A percentile compares a stretch with the other conserved stretches of the same genome.
These are phyloP conservation scores for Ganoderma lingzhi DNA, from an alignment of 1,284 basidiomycete genomes.

Conservation along the genomic window DNA sequence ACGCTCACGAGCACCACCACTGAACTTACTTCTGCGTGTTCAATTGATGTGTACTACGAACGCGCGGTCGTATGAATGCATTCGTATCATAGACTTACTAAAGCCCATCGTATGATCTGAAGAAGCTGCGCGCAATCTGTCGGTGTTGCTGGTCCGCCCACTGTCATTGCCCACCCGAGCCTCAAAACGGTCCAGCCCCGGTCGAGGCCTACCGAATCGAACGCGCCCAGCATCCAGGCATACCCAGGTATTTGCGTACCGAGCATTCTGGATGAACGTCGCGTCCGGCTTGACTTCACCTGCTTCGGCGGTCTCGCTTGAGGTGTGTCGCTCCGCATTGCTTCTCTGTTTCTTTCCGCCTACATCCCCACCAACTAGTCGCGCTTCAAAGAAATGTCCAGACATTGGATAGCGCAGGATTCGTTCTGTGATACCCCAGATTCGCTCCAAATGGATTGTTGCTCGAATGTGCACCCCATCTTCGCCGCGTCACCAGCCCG, in stretches of 20 bases:
- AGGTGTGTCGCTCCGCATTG: background rate
- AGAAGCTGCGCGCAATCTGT: background rate
- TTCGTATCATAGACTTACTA: constrained; percentile 22
- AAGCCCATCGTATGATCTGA: constrained; percentile 13
- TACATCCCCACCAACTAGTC: background rate
- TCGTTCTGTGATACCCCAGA: background rate
- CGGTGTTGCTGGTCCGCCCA: background rate
- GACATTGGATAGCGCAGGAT: background rate
- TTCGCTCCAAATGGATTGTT: background rate
- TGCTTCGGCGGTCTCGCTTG: background rate
- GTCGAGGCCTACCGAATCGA: constrained; percentile 22
- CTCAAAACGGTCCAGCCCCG: constrained; percentile 23
- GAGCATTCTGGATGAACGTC: background rate
- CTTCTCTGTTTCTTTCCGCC: background rate
- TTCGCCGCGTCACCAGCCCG: background rate
- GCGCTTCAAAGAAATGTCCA: background rate
- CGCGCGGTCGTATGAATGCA: constrained; percentile 26
- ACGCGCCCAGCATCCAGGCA: constrained; percentile 20
- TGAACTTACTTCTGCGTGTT: constrained; percentile 27
- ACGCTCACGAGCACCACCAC: constrained; percentile 50
- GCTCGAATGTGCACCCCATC: background rate
- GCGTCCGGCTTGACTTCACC: background rate
- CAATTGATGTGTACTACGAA: constrained; percentile 25
- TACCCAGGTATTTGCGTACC: constrained; percentile 16
- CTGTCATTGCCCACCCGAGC: background rate